Base-by-base conservation (phyloP, 108 stramenopile genomes). In the Bacterosira constricta region DNA sequence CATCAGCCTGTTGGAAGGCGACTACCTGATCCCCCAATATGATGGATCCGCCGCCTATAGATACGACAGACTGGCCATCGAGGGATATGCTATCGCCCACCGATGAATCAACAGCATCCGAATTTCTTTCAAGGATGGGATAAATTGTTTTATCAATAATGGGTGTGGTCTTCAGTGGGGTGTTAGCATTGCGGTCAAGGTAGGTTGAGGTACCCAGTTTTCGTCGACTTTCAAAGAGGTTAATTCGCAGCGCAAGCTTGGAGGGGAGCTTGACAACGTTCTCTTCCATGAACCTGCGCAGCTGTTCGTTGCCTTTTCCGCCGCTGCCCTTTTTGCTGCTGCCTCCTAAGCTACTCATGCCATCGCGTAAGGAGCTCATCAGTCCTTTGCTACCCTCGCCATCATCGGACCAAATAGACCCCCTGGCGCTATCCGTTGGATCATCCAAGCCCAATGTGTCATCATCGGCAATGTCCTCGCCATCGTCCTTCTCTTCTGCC, bases 201-300 rank as follows among this genome's bases (percentile, higher is more conserved):
- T 70, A 76, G 13, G 83, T 73, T n/a, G n/a, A n/a, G n/a, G n/a
- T n/a, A n/a, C n/a, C n/a, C 66, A 57, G 59, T 66, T 70, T 73
- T n/a, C 80, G 76, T 25, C 81, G 77, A 51, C 68, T 63, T 47
- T 88, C 84, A 36, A 85, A 49, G 38, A 60, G 71, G 39, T 73
- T 56, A 60, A 80, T 68, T 36, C 83, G 83, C 17, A 53, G 63
- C 9, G 80, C 84, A 21, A 93, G 75, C 50, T 81, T 89, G 46
- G 76, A 63, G 17, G 92, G 92, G 39, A 93, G 52, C 25, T 66
- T 73, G 32, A 83, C 81, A 44, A 89, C 63, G 69, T 79, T 87
- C 38, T 85, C 82, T 25, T 57, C 63, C 73, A 83, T 69, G 32
- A 83, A 83, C 32, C 70, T 75, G 32, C 66, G 73, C 6, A 83